These are phyloP conservation scores for Schizosaccharomyces octosporus DNA, from an alignment of 805 yeast genomes.

Conservation along the genomic window DNA sequence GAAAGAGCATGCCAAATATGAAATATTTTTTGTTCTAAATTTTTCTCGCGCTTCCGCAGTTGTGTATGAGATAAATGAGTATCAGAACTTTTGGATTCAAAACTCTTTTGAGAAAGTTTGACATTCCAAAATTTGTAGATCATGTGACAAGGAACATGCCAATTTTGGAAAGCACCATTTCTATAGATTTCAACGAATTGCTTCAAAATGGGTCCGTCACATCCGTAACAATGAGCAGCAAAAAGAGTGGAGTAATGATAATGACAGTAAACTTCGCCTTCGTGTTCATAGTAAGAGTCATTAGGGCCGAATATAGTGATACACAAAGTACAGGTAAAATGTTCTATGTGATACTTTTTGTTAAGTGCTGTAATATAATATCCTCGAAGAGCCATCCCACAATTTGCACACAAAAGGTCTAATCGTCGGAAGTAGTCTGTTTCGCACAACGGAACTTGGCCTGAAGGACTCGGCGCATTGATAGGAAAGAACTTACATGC, in stretches of 20 bases:
- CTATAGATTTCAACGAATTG: constrained; percentile 81
- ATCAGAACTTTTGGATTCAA: constrained; percentile 15
- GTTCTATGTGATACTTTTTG: constrained; percentile 78
- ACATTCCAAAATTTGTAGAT: constrained; percentile 94
- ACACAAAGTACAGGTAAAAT: constrained; percentile 77
- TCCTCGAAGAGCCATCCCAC: constrained; percentile 69
- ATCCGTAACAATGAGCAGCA: constrained; percentile 83
- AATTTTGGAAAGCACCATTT: constrained; percentile 78
- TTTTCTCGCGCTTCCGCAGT: constrained; percentile 28
- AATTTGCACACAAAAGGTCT: constrained; percentile 62
- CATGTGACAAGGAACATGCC: constrained; percentile 99
- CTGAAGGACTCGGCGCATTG: constrained; percentile 21
- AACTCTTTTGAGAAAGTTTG: constrained; percentile 25
- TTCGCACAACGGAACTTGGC: constrained; percentile 56
- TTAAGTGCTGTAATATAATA: constrained; percentile 86
- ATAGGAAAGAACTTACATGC: constrained; percentile 74
- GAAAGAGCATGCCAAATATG: constrained; percentile 72
- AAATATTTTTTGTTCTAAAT: constrained; percentile 32
- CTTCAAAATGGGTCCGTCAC: constrained; percentile 69
- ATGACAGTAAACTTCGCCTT: constrained; percentile 64
- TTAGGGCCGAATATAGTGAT: constrained; percentile 66
- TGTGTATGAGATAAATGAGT: constrained; percentile 22
- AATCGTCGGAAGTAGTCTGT: constrained; percentile 72
- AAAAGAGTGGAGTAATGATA: constrained; percentile 68
- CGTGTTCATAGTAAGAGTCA: constrained; percentile 77